Conservation (phyloP, 169 alveolate species). For the Plasmodium yoelii region DNA sequence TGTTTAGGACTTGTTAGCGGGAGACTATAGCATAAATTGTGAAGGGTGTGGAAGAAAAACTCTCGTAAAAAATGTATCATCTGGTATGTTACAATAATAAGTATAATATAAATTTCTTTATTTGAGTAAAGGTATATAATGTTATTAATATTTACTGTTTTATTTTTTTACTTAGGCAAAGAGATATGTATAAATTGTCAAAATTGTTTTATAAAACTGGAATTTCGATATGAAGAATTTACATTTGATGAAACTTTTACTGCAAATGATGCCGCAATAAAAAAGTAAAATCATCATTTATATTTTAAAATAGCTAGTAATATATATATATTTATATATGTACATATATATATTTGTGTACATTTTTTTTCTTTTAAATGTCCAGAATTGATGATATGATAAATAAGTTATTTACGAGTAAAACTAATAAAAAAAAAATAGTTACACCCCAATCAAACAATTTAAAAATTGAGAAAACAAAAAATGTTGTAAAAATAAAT, state of each 20-base stretch:
- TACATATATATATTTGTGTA: not conserved
- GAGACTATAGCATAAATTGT: slow-evolving; percentile 52
- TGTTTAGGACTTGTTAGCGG: slow-evolving; percentile 37
- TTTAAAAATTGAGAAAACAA: slow-evolving; percentile 64
- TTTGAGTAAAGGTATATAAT: not conserved
- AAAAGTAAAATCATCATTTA: slow-evolving; percentile 35
- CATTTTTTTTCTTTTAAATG: not conserved
- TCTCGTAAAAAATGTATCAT: slow-evolving; percentile 48
- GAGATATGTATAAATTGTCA: slow-evolving; percentile 54
- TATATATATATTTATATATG: not conserved
- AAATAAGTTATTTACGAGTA: slow-evolving; percentile 58
- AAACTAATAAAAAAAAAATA: slow-evolving; percentile 31
- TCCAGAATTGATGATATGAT: slow-evolving; percentile 71
- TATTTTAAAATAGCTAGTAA: not conserved
- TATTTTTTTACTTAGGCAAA: slow-evolving; percentile 23
- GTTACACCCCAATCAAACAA: slow-evolving; percentile 23
- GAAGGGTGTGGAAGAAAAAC: slow-evolving; percentile 68
- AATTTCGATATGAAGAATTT: slow-evolving; percentile 47
- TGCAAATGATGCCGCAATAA: slow-evolving; percentile 49
- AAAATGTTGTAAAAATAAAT: slow-evolving; percentile 66
- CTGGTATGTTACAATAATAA: slow-evolving; percentile 19
- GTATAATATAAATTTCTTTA: not conserved
- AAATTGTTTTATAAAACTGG: slow-evolving; percentile 57
- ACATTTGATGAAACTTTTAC: slow-evolving; percentile 42
- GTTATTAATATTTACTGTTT: not conserved